Evolutionary conservation across 2,329 filamentous ascomycete species (phyloP), one percentile per base, ranked within the genome.

Genomic region (Trichoderma afroharzianum): DNA sequence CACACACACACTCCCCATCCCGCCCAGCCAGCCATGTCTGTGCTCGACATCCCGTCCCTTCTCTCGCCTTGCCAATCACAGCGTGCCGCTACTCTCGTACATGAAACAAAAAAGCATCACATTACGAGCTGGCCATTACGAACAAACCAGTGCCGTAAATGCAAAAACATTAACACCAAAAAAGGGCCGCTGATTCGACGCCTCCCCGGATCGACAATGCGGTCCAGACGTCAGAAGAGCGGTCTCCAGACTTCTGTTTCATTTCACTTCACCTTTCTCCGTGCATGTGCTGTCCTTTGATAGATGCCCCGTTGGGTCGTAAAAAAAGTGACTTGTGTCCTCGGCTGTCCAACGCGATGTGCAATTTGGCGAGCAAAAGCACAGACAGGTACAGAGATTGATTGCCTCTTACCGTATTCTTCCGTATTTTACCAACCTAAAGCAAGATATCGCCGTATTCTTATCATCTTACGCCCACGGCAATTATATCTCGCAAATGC

Each of bases 141-240:
- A 53, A 24, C 47, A 53, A 53, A 53, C 21, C 47, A 53, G 21
- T 50, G 11, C 39, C 15, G 43, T 53, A 6, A 18, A 55, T 11
- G 21, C 30, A 21, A 24, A 66, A 11, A 4, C 15, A n/a, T n/a
- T 43, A 64, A 53, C 6, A 2, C 24, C 15, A 18, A 18, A 18
- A 30, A 66, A 36, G 63, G 43, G 43, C 43, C 63, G 63, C 30
- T 55, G 47, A 61, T 36, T 59, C 9, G 57, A 59, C 57, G 57
- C 28, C 53, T 28, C 28, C 43, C 43, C 30, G 12, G 63, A 57
- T 67, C 63, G 63, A 67, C 63, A 67, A 14, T 43, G 30, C 30
- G 47, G 14, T 21, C 32, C 47, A 30, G 63, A 67, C 63, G 63
- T 67, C 63, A 67, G 63, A 67, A 57, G 32, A 57, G 63, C 63